phyloP scores from a whole-genome alignment of 352 stramenopile species.

The Phytophthora vignae region DNA sequence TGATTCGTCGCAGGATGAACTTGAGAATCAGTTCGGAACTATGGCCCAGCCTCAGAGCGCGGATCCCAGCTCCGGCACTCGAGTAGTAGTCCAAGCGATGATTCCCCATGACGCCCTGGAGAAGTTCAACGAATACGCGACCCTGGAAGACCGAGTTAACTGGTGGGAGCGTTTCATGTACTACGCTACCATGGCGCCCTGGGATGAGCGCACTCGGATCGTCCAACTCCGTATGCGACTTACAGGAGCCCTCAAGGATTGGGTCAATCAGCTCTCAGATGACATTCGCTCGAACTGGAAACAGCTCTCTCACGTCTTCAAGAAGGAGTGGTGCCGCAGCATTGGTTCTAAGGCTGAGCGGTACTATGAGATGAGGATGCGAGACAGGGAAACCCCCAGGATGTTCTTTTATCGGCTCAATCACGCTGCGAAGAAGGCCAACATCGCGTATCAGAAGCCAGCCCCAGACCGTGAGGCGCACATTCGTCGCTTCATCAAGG shows the following conservation, averaged over 20 bases:
- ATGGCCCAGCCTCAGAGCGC: background rate
- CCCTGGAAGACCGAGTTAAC: slow-evolving; percentile 1
- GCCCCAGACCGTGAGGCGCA: no score
- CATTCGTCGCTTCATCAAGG: no score
- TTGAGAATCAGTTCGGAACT: slow-evolving; percentile 1
- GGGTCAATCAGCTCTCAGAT: background rate
- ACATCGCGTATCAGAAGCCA: no score
- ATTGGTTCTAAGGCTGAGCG: background rate
- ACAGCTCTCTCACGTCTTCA: background rate
- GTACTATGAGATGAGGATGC: background rate
- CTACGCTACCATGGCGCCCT: slow-evolving; percentile 5
- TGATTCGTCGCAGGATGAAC: no score
- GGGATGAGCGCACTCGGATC: no score
- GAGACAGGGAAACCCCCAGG: background rate
- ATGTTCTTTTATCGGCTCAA: background rate
- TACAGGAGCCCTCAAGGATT: background rate
- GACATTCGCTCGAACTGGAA: background rate
- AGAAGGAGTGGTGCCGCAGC: background rate
- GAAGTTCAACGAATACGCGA: background rate
- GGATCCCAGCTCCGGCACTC: background rate
- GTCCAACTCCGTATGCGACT: no score
- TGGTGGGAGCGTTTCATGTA: slow-evolving; percentile 12
- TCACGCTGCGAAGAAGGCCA: no score
- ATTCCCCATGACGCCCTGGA: slow-evolving; percentile 1
- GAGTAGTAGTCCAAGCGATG: background rate